phyloP scores from a whole-genome alignment of 2,329 filamentous ascomycete species.

The Juglanconis sp. region DNA sequence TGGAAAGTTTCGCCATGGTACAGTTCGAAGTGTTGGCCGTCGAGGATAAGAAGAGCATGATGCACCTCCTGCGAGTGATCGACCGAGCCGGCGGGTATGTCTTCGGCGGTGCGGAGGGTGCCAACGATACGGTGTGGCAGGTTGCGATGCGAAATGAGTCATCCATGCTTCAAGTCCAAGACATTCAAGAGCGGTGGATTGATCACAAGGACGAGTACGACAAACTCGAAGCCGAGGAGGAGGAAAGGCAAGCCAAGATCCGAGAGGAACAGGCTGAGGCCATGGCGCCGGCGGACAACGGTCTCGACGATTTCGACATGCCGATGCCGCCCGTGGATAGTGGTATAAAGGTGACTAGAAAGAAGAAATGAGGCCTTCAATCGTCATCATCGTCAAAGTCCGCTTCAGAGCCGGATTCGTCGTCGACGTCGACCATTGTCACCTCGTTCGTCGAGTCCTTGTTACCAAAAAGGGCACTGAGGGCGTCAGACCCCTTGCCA shows the following conservation, averaged over 20 bases:
- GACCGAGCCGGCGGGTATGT: conserved; percentile 91
- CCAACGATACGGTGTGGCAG: conserved; percentile 96
- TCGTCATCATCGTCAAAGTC: conserved; percentile 44
- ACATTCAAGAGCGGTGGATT: conserved; percentile 95
- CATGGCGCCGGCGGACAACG: conserved; percentile 30
- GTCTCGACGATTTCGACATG: conserved; percentile 44
- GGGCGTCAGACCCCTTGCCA: conserved; percentile 30
- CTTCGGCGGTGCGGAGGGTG: conserved; percentile 84
- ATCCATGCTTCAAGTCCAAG: conserved; percentile 73
- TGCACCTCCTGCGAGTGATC: conserved; percentile 81
- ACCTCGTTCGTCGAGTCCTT: conserved; percentile 30
- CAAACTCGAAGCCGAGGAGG: conserved; percentile 68
- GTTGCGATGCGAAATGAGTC: conserved; percentile 81
- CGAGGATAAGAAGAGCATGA: conserved; percentile 97
- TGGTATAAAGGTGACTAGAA: conserved; percentile 71
- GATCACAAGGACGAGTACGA: conserved; percentile 88
- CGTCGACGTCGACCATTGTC: conserved; percentile 40
- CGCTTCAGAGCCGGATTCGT: conserved; percentile 43
- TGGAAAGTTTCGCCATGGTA: conserved; percentile 87
- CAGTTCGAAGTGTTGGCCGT: conserved; percentile 91
- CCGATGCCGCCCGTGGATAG: conserved; percentile 49
- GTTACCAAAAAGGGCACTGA: conserved; percentile 28
- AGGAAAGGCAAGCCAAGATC: conserved; percentile 69
- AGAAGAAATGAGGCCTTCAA: conserved; percentile 45
- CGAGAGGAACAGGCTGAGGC: conserved; percentile 33